Conservation (phyloP, 1,284 basidiomycete species). For the Trichosporon sp. region DNA sequence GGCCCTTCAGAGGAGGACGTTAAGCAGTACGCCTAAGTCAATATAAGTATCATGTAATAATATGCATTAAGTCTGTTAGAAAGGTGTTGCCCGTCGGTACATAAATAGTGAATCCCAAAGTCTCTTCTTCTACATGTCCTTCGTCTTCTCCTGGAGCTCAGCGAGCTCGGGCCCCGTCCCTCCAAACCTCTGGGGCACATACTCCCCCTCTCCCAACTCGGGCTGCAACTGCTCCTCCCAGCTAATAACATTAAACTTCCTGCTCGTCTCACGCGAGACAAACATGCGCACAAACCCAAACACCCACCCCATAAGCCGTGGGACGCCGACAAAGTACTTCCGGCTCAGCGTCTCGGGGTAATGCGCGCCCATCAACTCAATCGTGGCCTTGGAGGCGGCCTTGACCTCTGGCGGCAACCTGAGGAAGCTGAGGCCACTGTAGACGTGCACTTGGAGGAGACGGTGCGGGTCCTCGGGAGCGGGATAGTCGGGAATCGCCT, state of each 20-base stretch:
- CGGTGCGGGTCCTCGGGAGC: conserved; percentile 35
- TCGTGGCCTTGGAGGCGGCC: conserved; percentile 36
- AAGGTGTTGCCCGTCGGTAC: not conserved
- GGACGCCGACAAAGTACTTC: conserved; percentile 43
- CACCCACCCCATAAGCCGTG: conserved; percentile 41
- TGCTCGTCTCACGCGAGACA: conserved; percentile 34
- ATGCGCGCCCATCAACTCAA: conserved; percentile 36
- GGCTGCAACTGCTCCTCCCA: conserved; percentile 31
- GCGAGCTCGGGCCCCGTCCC: conserved; percentile 31
- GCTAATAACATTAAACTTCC: conserved; percentile 38
- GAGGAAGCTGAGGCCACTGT: conserved; percentile 39
- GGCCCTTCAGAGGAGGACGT: conserved; percentile 69
- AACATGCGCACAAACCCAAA: conserved; percentile 37
- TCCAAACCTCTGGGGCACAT: conserved; percentile 36
- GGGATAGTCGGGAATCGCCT: conserved; percentile 34
- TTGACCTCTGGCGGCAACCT: conserved; percentile 39
- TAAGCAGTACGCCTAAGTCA: conserved; percentile 62
- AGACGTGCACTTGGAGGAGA: conserved; percentile 38
- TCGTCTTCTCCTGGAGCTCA: conserved; percentile 26
- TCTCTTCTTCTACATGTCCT: not conserved
- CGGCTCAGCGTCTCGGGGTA: conserved; percentile 40
- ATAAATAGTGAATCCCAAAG: not conserved
- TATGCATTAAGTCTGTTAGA: conserved; percentile 9
- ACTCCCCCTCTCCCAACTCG: conserved; percentile 33
- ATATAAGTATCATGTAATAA: not conserved